Evolutionary conservation across 768 basidiomycete species (phyloP), one percentile per base, ranked within the genome.

Genomic region (Exsudoporus frostii): DNA sequence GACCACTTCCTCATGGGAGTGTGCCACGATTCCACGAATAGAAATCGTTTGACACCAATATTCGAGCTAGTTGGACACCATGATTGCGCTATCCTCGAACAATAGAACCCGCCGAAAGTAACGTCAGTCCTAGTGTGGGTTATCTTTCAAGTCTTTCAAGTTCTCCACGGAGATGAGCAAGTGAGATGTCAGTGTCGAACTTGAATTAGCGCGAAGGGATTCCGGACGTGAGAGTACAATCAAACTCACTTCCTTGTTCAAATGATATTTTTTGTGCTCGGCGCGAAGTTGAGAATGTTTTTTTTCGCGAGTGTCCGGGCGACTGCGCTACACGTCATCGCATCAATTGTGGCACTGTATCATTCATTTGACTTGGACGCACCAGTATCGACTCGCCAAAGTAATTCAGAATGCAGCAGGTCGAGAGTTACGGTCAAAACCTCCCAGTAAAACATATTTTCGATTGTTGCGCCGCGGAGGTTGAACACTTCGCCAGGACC

Each of bases 401-500:
- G 17, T 19, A 30, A 39, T 20, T 33, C 40, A 8, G 19, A 42
- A 66, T 66, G 62, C 47, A 60, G 27, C 62, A 57, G 22, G 38
- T 19, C 29, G 51, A 63, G 37, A 75, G 67, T 32, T 86, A 79
- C 58, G 84, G 84, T 20, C 72, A 76, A 62, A 63, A 59, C 44
- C 73, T 86, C 49, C 84, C 82, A 59, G 84, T 85, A 74, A 72
- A 40, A 1, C 20, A 3, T 45, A 37, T 49, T 48, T 48, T 57
- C 34, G 39, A 47, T 32, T 45, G 15, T 34, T 27, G 9, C 33
- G 20, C 22, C 29, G n/a, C 24, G 14, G 22, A 48, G 20, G 29
- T 53, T 68, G 51, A 64, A 47, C 36, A 2, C 20, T 34, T 32
- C 38, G 7, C 29, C 63, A 90, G 88, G 88, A 89, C 64, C 88